Conservation (phyloP, 345 rosid species). For the Eucalyptus sp. region DNA sequence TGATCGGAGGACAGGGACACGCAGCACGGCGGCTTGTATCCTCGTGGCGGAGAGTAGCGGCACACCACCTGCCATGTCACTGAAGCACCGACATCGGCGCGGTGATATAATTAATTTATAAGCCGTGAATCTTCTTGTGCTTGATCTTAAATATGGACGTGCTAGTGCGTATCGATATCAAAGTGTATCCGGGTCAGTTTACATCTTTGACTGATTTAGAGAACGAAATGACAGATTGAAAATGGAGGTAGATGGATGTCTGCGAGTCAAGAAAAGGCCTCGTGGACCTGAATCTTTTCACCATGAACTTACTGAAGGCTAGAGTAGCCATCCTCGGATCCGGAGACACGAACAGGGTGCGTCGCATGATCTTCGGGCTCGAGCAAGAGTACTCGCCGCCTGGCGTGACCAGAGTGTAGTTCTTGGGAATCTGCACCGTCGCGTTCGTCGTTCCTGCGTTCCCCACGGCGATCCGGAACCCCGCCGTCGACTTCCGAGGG, state of each 20-base stretch:
- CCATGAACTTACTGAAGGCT: neutral
- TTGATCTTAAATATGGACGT: neutral
- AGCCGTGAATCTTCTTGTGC: neutral
- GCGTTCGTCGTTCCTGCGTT: neutral
- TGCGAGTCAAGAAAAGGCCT: neutral
- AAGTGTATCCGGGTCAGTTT: neutral
- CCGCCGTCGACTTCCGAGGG: neutral
- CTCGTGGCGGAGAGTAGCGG: neutral
- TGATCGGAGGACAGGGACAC: neutral
- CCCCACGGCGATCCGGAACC: neutral
- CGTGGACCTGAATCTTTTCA: neutral
- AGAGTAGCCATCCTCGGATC: neutral
- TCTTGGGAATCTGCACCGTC: neutral
- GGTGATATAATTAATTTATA: neutral
- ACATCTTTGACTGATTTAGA: neutral
- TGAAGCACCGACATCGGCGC: neutral
- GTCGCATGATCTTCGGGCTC: neutral
- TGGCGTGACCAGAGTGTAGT: neutral
- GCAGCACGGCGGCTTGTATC: neutral
- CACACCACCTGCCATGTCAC: slow-evolving; percentile 1
- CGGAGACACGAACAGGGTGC: neutral
- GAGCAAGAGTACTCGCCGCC: neutral
- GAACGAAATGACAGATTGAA: neutral
- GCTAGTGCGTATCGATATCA: neutral
- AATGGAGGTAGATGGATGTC: neutral